Evolutionary conservation across 345 rosid species (phyloP).

Genomic region (Lepidium aucheri): DNA sequence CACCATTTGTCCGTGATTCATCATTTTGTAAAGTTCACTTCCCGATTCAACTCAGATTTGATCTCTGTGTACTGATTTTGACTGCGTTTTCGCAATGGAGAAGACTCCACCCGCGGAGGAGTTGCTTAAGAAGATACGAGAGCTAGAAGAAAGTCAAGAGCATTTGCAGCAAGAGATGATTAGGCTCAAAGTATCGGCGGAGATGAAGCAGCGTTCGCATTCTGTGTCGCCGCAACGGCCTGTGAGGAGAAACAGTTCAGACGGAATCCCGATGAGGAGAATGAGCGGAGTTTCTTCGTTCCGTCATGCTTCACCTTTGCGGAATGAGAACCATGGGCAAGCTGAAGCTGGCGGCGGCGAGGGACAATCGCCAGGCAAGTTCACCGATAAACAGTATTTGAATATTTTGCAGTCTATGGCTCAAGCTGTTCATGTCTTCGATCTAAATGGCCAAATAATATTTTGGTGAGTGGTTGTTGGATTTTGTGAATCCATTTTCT

Average conservation of each 20-base stretch:
- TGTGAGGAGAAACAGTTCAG: constrained; percentile 32
- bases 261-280: constrained; percentile 33
- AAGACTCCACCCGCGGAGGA: constrained; percentile 65
- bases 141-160: constrained; percentile 77
- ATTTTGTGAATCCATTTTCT: neutral
- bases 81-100: constrained; percentile 37
- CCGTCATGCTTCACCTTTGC: constrained; percentile 82
- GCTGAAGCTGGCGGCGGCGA: constrained; percentile 15
- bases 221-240: constrained; percentile 76
- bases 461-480: constrained; percentile 59
- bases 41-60: constrained; percentile 19
- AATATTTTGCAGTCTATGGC: constrained; percentile 97
- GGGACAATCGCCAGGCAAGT: constrained; percentile 54
- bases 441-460: constrained; percentile 55
- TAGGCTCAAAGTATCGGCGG: constrained; percentile 40
- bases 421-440: constrained; percentile 84
- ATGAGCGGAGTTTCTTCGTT: constrained; percentile 56
- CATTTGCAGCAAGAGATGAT: constrained; percentile 74
- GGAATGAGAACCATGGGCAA: constrained; percentile 49
- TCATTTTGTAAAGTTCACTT: neutral
- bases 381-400: constrained; percentile 75
- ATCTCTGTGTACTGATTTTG: neutral
- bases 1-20: constrained; percentile 6
- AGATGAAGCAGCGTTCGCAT: constrained; percentile 61
- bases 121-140: constrained; percentile 74